Evolutionary conservation across 495 filamentous ascomycete genomes (phyloP), one percentile per base, ranked within the genome.

Genomic region (Aspergillus ostianus): DNA sequence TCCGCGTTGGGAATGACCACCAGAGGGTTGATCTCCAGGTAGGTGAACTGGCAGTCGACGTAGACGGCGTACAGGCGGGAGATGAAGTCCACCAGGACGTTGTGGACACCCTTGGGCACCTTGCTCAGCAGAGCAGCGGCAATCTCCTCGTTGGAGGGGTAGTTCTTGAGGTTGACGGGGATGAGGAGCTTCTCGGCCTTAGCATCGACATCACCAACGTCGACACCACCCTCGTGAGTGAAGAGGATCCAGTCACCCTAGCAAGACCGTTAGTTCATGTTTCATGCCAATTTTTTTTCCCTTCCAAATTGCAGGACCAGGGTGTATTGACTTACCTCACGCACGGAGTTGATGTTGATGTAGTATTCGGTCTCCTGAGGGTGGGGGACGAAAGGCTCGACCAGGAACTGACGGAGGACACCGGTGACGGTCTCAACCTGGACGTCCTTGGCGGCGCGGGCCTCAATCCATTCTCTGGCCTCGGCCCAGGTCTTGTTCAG

Each of bases 201-300:
- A 46, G 87, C 91, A 70, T 98, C 94, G 60, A 98, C 94, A 89
- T 98, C 94, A 75, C 94, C 94, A 71, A 98, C 94, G 76, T 98
- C 94, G 63, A 99, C 93, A 87, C 94, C 94, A 82, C 94, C 94
- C 79, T 99, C 95, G 78, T 98, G 91, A 62, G 91, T 96, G 84
- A 98, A 98, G 70, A 98, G 91, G 76, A 99, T 97, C 91, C 91
- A 97, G 78, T 99, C 94, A 70, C 95, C 94, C 94, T 98, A 72
- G 12, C 21, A 36, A 4, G 44, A 48, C 12, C 32, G 54, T 64
- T 55, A 60, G 54, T 45, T 46, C 10, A 19, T 48, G 50, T n/a
- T 45, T 46, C 10, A 41, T 61, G 60, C 66, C 15, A 17, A 17
- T 23, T 21, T 12, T 29, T n/a, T n/a, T n/a, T n/a, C n/a, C n/a